These are phyloP conservation scores for Sclerotinia borealis DNA, from an alignment of 2,329 filamentous ascomycete species.

Conservation along the genomic window DNA sequence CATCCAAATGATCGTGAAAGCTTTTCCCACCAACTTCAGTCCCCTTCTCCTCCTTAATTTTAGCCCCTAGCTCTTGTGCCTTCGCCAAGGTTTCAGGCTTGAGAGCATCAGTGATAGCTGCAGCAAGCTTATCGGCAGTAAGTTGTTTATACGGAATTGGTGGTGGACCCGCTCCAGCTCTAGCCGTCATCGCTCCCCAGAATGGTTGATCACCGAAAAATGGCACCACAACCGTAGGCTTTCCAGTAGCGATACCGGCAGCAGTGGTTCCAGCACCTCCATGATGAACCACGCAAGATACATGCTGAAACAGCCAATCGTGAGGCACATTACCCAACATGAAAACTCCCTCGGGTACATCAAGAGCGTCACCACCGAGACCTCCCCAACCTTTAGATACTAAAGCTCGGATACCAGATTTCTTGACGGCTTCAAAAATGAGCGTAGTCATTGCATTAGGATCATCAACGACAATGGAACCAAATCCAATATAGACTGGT, in stretches of 20 bases:
- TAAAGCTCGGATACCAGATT: conserved; percentile 66
- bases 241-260: conserved; percentile 73
- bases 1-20: conserved; percentile 65
- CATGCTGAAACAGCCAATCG: conserved; percentile 80
- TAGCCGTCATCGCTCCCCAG: conserved; percentile 72
- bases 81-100: conserved; percentile 53
- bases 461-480: conserved; percentile 75
- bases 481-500: conserved; percentile 78
- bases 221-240: conserved; percentile 75
- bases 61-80: conserved; percentile 45
- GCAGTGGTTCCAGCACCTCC: conserved; percentile 85
- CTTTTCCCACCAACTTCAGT: conserved; percentile 56
- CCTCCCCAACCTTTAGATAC: conserved; percentile 89
- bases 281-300: conserved; percentile 79
- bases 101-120: conserved; percentile 56
- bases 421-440: conserved; percentile 64
- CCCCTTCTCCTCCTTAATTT: conserved; percentile 61
- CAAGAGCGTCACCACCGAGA: conserved; percentile 63
- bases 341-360: conserved; percentile 68
- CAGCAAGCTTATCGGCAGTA: conserved; percentile 58
- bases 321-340: conserved; percentile 83
- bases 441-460: conserved; percentile 63
- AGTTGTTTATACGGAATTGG: conserved; percentile 65
- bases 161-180: conserved; percentile 64
- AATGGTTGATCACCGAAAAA: conserved; percentile 86